Base-by-base conservation (phyloP, 208 protist genomes). In the Leptomonas pyrrhocoris region DNA sequence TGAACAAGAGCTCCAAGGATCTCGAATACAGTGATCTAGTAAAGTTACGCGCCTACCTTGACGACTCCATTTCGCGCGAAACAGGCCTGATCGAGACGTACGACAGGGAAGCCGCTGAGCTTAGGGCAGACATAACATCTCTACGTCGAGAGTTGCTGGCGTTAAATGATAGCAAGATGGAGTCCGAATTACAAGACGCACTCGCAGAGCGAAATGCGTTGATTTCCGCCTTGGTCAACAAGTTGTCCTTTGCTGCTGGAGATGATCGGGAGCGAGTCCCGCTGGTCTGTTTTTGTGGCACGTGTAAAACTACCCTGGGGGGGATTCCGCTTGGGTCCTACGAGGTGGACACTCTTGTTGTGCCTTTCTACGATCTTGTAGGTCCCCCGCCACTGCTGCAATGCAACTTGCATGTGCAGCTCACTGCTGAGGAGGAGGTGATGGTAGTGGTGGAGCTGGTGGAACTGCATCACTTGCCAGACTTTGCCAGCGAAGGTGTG, bases 371-470 rank as follows among this genome's bases (percentile, higher is more conserved):
- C 43, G 70, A 78, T 40, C 54, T 79, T 15, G 55, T 65, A 3
- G 83, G 79, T 15, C 83, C 79, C 36, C 83, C 83, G 9, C 83
- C 83, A 4, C 45, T 88, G 58, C 54, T 88, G 31, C 57, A 81
- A 34, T 85, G 79, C 63, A 72, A 79, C 36, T 30, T 85, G 30
- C 62, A 85, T 53, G 48, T 74, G 0, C 66, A 72, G 51, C 55
- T 75, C 34, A 79, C 57, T 25, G 74, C 75, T 15, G 60, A 74
- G 27, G 65, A 68, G 25, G 70, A 68, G 42, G 80, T 85, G 40
- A 54, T 78, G 31, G 75, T 84, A 42, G 30, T 77, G 43, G 79
- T 88, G 38, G 61, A 74, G 59, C 28, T 82, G 18, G 69, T 74
- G 15, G 83, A 88, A 40, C 36, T 85, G 27, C 73, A 74, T 13